Evolutionary conservation across 441 rosid species (phyloP), one percentile per base, ranked within the genome.

Genomic region (Aquilaria agallochum): DNA sequence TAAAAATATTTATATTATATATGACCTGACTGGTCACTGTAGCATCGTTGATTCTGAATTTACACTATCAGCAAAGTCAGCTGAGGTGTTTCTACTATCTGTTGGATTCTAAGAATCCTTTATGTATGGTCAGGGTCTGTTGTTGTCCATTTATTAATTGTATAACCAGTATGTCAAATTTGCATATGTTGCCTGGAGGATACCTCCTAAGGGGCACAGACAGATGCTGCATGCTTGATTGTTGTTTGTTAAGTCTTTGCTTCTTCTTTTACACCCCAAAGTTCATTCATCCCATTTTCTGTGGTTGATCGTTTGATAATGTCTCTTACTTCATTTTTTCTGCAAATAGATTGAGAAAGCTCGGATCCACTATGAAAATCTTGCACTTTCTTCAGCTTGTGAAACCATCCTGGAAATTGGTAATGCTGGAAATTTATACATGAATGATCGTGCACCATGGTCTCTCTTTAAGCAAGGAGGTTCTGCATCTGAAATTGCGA

Each of bases 391-490:
- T 53, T 58, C 88, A 4, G 96, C 99, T 20, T 91, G 96, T 57
- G 99, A 87, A 76, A 86, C 92, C 62, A 88, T 91, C 34, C 74
- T 86, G 10, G 96, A 91, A 72, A 94, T 91, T 20, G 88, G 96
- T 60, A 91, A 83, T 76, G 92, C 92, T 1, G 99, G 97, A 62
- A 94, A 91, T 74, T 60, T 69, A 11, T 91, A 87, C 75, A 83
- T 89, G 80, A 92, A 94, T 73, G 93, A 87, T 56, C 80, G 71
- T 50, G 87, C 89, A 20, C 99, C 97, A 3, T 91, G 99, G 97
- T 78, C 88, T 40, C 84, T 76, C 52, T 94, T 91, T 71, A 94
- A 94, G 88, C 72, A 91, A 80, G 99, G 96, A 44, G 92, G 85
- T 69, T 80, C 64, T 63, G 85, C 88, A 76, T 76, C 89, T 54